Conservation (phyloP, 106 monocot genomes). For the Dactylorhiza incarnata region DNA sequence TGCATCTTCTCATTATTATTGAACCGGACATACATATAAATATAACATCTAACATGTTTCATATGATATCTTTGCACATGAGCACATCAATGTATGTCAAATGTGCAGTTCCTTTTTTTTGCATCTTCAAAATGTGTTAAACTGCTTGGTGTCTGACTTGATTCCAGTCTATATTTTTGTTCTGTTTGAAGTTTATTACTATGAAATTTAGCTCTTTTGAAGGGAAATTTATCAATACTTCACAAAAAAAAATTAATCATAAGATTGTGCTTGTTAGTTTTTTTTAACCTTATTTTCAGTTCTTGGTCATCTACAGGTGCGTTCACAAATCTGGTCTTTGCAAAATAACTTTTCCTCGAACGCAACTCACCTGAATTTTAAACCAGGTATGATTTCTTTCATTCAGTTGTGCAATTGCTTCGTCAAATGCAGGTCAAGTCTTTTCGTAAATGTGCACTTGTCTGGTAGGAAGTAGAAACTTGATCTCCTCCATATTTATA, state of each 20-base stretch:
- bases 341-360: not conserved
- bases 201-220: not conserved
- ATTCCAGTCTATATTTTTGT: not conserved
- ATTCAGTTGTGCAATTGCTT: not conserved
- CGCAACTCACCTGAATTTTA: not conserved
- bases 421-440: not conserved
- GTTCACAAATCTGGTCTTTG: not conserved
- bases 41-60: too few relatives aligned
- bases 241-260: not conserved
- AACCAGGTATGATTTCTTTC: conserved; percentile 5
- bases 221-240: not conserved
- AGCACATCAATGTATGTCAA: not conserved
- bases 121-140: not conserved
- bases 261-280: not conserved
- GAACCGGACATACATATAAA: too few relatives aligned
- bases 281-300: not conserved
- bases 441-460: not conserved
- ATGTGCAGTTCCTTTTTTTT: not conserved
- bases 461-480: not conserved
- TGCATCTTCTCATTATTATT: too few relatives aligned
- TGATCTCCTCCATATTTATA: not conserved
- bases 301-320: not conserved
- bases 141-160: not conserved
- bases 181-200: not conserved
- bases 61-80: not conserved